Evolutionary conservation across 129 eudicot genomes (phyloP).

Genomic region (sunflower (Helianthus annuus)): HanXRQr2.0-SUNRISE NC_035438.2:29879885-29880384

Average conservation of each 20-base stretch:
- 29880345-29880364: background rate
- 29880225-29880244: constrained; percentile 23
- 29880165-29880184: background rate
- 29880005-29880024: no score
- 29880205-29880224: constrained; percentile 2
- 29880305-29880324: background rate
- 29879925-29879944: no score
- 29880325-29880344: constrained; percentile 13
- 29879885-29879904: no score
- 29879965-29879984: no score
- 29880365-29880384: constrained; percentile 17
- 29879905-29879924: no score
- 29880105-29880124: background rate
- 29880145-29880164: background rate
- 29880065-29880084: constrained; percentile 21
- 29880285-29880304: constrained; percentile 16
- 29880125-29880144: background rate
- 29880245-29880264: background rate
- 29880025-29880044: background rate
- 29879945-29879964: no score
- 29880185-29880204: constrained; percentile 5
- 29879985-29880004: no score
- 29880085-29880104: constrained; percentile 17
- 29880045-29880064: constrained; percentile 11
- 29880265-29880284: constrained; percentile 10